A percentile compares a stretch with the other conserved stretches of the same genome.
Conservation (phyloP, 2,329 filamentous ascomycete species). For the Xylariaceae sp. region DNA sequence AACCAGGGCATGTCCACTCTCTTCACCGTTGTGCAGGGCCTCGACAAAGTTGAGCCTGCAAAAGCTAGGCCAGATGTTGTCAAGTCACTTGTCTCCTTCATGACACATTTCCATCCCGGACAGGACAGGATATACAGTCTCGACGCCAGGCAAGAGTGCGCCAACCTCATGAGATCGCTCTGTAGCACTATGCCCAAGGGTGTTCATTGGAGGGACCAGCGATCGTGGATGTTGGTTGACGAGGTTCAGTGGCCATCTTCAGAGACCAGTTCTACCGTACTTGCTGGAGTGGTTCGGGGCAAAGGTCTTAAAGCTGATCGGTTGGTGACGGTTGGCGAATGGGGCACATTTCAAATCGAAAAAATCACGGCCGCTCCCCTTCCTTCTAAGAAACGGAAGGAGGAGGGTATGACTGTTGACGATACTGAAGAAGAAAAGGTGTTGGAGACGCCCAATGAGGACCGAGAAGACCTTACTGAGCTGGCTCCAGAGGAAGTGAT, state of each 20-base stretch:
- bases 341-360: constrained; percentile 89
- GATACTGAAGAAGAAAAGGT: constrained; percentile 50
- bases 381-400: constrained; percentile 56
- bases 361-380: constrained; percentile 79
- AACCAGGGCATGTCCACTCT: constrained; percentile 92
- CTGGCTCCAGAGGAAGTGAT: constrained; percentile 81
- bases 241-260: constrained; percentile 67
- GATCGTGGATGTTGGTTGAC: constrained; percentile 93
- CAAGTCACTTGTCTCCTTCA: constrained; percentile 83
- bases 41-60: constrained; percentile 72
- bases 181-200: constrained; percentile 93
- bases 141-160: constrained; percentile 83
- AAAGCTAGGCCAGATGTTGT: constrained; percentile 76
- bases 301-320: constrained; percentile 85
- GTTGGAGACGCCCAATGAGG: constrained; percentile 68
- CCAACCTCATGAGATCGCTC: constrained; percentile 84
- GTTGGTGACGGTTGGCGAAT: constrained; percentile 85
- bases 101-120: constrained; percentile 89
- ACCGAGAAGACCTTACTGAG: constrained; percentile 77
- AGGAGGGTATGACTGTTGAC: constrained; percentile 66
- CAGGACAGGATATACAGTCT: constrained; percentile 88
- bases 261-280: constrained; percentile 59
- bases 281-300: constrained; percentile 84
- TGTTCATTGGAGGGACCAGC: constrained; percentile 89
- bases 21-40: constrained; percentile 76